Percentiles rank a stretch among this genome's conserved stretches.
Conservation (phyloP, 352 stramenopile genomes). For the Globisporangium orthogonon region DNA sequence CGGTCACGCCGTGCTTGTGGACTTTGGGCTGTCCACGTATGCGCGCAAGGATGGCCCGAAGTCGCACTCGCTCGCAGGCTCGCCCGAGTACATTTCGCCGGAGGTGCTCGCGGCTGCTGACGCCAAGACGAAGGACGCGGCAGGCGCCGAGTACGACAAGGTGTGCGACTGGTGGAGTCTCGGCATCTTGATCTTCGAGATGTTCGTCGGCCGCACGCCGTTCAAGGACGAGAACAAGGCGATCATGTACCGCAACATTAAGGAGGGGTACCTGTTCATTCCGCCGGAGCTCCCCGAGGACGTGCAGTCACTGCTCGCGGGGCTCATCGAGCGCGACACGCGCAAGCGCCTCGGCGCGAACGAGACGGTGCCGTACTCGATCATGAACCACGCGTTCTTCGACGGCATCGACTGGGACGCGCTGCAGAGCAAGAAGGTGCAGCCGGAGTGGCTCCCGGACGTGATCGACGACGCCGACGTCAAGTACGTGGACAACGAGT, state of each 20-base stretch:
- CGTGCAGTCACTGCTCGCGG: slow-evolving; percentile 64
- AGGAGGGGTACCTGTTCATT: slow-evolving; percentile 76
- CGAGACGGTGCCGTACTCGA: slow-evolving; percentile 76
- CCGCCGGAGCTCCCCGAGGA: slow-evolving; percentile 64
- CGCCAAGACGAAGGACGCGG: slow-evolving; percentile 21
- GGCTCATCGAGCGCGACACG: slow-evolving; percentile 74
- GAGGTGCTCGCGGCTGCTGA: slow-evolving; percentile 81
- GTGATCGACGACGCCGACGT: slow-evolving; percentile 78
- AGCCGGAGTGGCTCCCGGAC: slow-evolving; percentile 77
- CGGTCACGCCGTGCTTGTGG: slow-evolving; percentile 84
- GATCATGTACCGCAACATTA: slow-evolving; percentile 91
- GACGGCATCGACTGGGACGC: slow-evolving; percentile 82
- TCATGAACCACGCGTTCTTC: slow-evolving; percentile 89
- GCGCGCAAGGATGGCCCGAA: slow-evolving; percentile 38
- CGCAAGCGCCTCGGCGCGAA: slow-evolving; percentile 67
- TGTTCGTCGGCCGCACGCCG: slow-evolving; percentile 87
- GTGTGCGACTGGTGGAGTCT: slow-evolving; percentile 90
- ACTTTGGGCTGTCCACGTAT: slow-evolving; percentile 89
- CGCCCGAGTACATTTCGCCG: slow-evolving; percentile 89
- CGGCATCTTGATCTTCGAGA: slow-evolving; percentile 89
- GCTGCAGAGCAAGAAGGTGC: slow-evolving; percentile 70
- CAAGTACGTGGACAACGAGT: slow-evolving; percentile 88
- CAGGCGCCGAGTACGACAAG: slow-evolving; percentile 57
- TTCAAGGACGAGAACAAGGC: slow-evolving; percentile 90
- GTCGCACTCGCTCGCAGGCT: slow-evolving; percentile 69